A percentile compares a stretch with the other conserved stretches of the same genome.
Evolutionary conservation across 768 basidiomycete species (phyloP).

Genomic region (Russula ochroleuca): DNA sequence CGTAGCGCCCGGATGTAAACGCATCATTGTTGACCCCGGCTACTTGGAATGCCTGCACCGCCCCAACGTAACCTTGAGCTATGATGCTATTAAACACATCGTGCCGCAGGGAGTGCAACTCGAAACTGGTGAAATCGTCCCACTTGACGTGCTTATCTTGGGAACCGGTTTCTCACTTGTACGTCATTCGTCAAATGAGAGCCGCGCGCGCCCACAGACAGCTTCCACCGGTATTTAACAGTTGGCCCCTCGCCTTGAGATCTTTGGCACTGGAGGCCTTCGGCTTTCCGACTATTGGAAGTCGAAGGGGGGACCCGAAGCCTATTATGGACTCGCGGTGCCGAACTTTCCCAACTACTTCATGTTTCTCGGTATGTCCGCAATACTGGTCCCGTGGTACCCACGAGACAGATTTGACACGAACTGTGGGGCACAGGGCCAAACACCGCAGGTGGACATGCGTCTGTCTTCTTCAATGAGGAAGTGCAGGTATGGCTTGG

Average conservation of each 20-base stretch:
- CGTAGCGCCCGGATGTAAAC: constrained; percentile 57
- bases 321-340: constrained; percentile 44
- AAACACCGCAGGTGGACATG: constrained; percentile 55
- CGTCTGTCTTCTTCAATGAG: constrained; percentile 52
- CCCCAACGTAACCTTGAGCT: constrained; percentile 50
- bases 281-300: constrained; percentile 45
- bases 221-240: constrained; percentile 6
- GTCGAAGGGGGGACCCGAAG: constrained; percentile 46
- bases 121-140: constrained; percentile 46
- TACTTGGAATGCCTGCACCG: constrained; percentile 51
- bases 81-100: constrained; percentile 47
- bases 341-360: constrained; percentile 27
- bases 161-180: constrained; percentile 53
- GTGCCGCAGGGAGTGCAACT: constrained; percentile 49
- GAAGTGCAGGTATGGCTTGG: constrained; percentile 46
- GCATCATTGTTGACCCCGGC: constrained; percentile 56
- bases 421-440: constrained; percentile 33
- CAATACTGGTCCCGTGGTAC: background rate
- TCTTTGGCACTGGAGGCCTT: constrained; percentile 43
- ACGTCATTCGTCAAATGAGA: constrained; percentile 19
- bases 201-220: background rate
- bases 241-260: constrained; percentile 15
- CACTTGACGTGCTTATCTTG: constrained; percentile 55
- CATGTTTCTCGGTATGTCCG: constrained; percentile 24
- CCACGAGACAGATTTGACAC: background rate